Conservation (phyloP, 2,329 filamentous ascomycete species). For the Alternaria sp. region DNA sequence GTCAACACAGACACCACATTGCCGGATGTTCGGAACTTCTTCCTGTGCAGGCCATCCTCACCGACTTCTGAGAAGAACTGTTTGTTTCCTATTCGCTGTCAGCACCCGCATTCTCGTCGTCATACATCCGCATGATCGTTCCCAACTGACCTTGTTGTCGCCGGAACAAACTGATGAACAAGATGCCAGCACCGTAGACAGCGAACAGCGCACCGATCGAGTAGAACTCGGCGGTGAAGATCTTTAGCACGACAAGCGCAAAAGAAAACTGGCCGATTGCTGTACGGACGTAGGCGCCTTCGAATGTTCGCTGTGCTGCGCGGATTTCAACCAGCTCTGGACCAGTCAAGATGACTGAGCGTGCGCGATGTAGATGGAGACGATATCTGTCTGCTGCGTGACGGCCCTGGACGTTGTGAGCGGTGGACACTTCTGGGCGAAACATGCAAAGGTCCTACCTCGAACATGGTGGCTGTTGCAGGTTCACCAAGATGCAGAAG, state of each 20-base stretch:
- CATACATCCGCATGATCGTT: neutral
- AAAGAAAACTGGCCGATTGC: constrained; percentile 95
- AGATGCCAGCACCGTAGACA: constrained; percentile 83
- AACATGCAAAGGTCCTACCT: constrained; percentile 11
- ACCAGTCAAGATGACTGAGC: constrained; percentile 79
- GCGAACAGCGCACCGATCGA: constrained; percentile 95
- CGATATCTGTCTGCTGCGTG: constrained; percentile 77
- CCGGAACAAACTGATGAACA: constrained; percentile 83
- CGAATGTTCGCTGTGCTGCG: constrained; percentile 93
- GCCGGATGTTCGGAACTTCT: constrained; percentile 69
- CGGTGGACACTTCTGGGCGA: neutral
- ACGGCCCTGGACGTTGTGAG: constrained; percentile 48
- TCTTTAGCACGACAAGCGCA: constrained; percentile 90
- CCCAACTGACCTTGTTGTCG: constrained; percentile 70
- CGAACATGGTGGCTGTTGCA: constrained; percentile 20
- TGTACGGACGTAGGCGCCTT: constrained; percentile 95
- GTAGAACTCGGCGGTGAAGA: constrained; percentile 97
- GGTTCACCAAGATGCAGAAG: neutral
- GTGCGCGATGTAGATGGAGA: constrained; percentile 81
- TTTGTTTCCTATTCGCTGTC: constrained; percentile 65
- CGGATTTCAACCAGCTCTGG: constrained; percentile 92
- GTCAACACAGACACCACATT: constrained; percentile 70
- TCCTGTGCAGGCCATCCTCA: constrained; percentile 65
- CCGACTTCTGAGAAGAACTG: constrained; percentile 81
- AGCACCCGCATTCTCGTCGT: constrained; percentile 7